Evolutionary conservation across 1,139 yeast genomes (phyloP), one percentile per base, ranked within the genome.

Genomic region (Saccharomycopsis hybrid): DNA sequence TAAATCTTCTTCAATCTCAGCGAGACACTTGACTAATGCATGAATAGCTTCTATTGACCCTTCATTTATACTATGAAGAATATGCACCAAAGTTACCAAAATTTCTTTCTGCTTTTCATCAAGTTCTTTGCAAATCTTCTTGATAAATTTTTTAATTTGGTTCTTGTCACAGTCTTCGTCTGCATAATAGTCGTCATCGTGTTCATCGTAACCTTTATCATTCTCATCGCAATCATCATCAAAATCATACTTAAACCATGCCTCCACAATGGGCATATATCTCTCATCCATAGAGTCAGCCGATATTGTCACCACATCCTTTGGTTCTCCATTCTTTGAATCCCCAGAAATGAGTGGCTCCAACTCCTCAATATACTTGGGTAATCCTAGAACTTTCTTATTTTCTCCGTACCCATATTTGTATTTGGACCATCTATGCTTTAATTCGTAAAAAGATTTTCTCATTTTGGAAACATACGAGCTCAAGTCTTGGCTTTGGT

Each of bases 11-110:
- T 47, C 50, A 18, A 47, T 13, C 18, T 37, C 45, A 2, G 13
- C 31, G 8, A 47, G 37, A 29, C 53, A 50, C 7, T 39, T 42
- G 9, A 35, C 38, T 9, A 47, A 41, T 5, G 35, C 45, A 30
- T 39, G 43, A 9, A 47, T 40, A 5, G 49, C 50, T 11, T 39
- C 43, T 3, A 49, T 40, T 29, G 50, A 49, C 13, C 52, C 52
- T 25, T 35, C 27, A 35, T 50, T 50, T 9, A 50, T 43, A 5
- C 25, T 36, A 5, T 35, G 28, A 4, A 50, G 18, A 27, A 30
- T 18, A 1, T 38, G 18, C 8, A 41, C 37, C 3, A 50, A 27
- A 33, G n/a, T 13, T 39, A 28, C 11, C 27, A 50, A n/a, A 18
- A 31, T 24, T 29, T 47, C 31, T 32, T 40, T 29, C 30, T 50